A percentile compares a stretch with the other conserved stretches of the same genome.
Evolutionary conservation across 768 basidiomycete genomes (phyloP).

Genomic region (Dioszegia aurantiaca): DNA sequence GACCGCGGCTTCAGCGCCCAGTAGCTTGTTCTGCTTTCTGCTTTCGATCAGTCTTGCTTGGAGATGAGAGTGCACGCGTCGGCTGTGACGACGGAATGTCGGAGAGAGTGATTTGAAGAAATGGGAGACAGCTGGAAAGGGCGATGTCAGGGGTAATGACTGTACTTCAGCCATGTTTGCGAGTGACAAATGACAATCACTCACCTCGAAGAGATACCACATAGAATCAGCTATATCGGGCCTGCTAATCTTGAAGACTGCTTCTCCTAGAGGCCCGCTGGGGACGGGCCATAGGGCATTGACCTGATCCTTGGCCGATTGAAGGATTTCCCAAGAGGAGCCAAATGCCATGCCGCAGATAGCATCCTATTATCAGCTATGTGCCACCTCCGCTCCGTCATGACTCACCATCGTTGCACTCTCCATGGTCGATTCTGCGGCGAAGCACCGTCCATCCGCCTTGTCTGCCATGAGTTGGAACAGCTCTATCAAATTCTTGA

Average conservation of each 20-base stretch:
- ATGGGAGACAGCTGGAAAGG: conserved; percentile 31
- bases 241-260: conserved; percentile 19
- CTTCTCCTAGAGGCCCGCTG: conserved; percentile 19
- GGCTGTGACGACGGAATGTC: conserved; percentile 17
- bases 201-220: conserved; percentile 34
- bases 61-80: conserved; percentile 25
- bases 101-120: conserved; percentile 25
- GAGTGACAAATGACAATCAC: neutral
- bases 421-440: conserved; percentile 31
- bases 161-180: neutral
- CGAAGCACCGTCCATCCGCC: conserved; percentile 18
- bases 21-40: conserved; percentile 17
- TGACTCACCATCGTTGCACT: conserved; percentile 33
- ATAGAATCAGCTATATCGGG: conserved; percentile 23
- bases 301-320: conserved; percentile 21
- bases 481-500: conserved; percentile 28
- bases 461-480: conserved; percentile 24
- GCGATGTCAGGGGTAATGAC: conserved; percentile 30
- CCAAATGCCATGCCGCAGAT: conserved; percentile 46
- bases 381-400: neutral
- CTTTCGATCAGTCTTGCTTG: conserved; percentile 19
- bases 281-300: neutral
- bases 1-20: conserved; percentile 24
- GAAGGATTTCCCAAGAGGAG: conserved; percentile 24
- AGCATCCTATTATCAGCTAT: conserved; percentile 27